These are phyloP conservation scores for Hypholoma sublateritium DNA, from an alignment of 768 basidiomycete genomes.

Conservation along the genomic window DNA sequence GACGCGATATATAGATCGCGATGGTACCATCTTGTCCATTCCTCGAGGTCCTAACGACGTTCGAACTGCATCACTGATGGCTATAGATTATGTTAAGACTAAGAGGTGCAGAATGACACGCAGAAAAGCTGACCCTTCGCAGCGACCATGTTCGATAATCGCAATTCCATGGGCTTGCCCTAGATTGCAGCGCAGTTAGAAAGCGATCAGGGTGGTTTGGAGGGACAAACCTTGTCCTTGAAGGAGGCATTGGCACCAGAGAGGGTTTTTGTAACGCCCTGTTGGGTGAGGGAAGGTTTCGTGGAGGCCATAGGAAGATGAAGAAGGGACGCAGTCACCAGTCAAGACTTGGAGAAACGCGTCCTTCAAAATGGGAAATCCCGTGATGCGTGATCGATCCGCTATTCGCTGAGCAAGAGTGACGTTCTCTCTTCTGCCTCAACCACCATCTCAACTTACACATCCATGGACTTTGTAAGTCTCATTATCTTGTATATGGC, in stretches of 20 bases:
- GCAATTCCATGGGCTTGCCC: constrained; percentile 98
- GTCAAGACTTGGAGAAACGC: constrained; percentile 26
- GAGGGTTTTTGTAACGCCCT: constrained; percentile 41
- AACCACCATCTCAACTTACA: constrained; percentile 6
- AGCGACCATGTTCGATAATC: constrained; percentile 95
- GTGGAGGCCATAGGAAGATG: constrained; percentile 32
- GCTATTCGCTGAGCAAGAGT: constrained; percentile 19
- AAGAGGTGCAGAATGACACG: constrained; percentile 5
- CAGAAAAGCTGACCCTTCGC: constrained; percentile 72
- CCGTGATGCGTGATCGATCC: constrained; percentile 35
- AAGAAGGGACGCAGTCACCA: constrained; percentile 5
- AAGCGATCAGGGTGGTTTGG: constrained; percentile 3
- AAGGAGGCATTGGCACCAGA: constrained; percentile 75
- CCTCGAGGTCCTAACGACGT: constrained; percentile 96
- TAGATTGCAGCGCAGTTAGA: constrained; percentile 35
- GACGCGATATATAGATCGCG: constrained; percentile 6
- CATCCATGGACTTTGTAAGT: constrained; percentile 45
- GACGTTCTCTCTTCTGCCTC: constrained; percentile 10
- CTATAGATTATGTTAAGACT: constrained; percentile 38
- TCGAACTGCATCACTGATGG: constrained; percentile 95
- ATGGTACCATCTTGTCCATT: constrained; percentile 97
- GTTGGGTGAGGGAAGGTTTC: constrained; percentile 34
- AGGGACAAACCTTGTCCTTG: constrained; percentile 72
- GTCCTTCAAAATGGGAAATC: constrained; percentile 25
- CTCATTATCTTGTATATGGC: constrained; percentile 5